A percentile compares a stretch with the other conserved stretches of the same genome.
Evolutionary conservation across 2,329 filamentous ascomycete genomes (phyloP).

Genomic region (Penicillium sclerotigenum): DNA sequence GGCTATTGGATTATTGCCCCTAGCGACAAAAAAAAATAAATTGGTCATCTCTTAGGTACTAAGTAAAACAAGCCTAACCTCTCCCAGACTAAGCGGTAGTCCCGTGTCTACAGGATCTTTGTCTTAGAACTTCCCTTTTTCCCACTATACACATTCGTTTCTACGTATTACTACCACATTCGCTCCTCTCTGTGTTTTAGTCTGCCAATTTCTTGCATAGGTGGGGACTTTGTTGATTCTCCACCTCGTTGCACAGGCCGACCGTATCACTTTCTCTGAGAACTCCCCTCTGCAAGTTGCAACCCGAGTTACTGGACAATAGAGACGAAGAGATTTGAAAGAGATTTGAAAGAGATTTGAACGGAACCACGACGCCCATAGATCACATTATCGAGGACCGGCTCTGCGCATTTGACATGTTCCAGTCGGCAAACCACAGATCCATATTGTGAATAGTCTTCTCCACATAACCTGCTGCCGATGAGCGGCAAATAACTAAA

Average conservation of each 20-base stretch:
- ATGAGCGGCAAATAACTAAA: conserved; percentile 8
- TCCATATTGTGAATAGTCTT: conserved; percentile 1
- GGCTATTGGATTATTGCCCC: conserved; percentile 7
- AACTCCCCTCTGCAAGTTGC: background rate
- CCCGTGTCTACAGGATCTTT: conserved; percentile 1
- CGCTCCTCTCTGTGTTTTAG: background rate
- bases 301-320: conserved; percentile 1
- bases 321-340: background rate
- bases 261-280: conserved; percentile 10
- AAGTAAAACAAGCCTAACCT: conserved; percentile 3
- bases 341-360: background rate
- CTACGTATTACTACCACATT: background rate
- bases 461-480: background rate
- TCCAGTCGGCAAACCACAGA: conserved; percentile 4
- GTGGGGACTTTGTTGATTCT: conserved; percentile 24
- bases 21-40: conserved; percentile 17
- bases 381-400: background rate
- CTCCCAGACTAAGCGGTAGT: conserved; percentile 1
- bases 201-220: background rate
- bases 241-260: conserved; percentile 26
- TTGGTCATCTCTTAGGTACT: too few relatives aligned
- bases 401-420: conserved; percentile 9
- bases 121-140: background rate
- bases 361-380: background rate
- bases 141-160: background rate